These are phyloP conservation scores for Thelonectria discophora DNA, from an alignment of 2,329 filamentous ascomycete genomes.

Conservation along the genomic window DNA sequence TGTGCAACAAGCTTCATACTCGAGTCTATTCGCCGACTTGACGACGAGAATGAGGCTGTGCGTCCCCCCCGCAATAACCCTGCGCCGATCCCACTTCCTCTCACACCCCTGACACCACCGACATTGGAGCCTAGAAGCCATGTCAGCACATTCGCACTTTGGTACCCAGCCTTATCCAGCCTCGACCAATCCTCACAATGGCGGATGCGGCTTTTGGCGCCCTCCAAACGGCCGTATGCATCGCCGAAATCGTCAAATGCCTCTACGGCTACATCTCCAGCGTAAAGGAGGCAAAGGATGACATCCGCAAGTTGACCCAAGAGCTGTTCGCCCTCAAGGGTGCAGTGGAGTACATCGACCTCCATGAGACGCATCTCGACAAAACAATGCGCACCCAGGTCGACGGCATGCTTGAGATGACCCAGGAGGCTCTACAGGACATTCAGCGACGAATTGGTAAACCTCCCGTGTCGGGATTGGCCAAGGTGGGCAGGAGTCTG, in stretches of 20 bases:
- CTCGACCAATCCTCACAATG: conserved; percentile 18
- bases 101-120: too few species aligned
- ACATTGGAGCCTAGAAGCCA: too few species aligned
- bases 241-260: conserved; percentile 32
- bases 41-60: too few species aligned
- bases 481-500: conserved; percentile 22
- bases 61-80: too few species aligned
- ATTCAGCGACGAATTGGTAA: conserved; percentile 28
- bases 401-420: conserved; percentile 32
- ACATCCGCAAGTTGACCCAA: conserved; percentile 36
- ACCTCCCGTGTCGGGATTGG: conserved; percentile 24
- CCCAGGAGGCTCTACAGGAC: conserved; percentile 33
- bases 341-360: conserved; percentile 33
- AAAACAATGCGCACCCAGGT: conserved; percentile 7
- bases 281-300: conserved; percentile 37
- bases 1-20: too few species aligned
- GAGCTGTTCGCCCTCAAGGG: conserved; percentile 40
- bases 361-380: conserved; percentile 11
- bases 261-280: conserved; percentile 30
- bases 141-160: too few species aligned
- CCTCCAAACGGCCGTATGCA: conserved; percentile 31
- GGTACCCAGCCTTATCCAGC: neutral
- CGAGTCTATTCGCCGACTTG: too few species aligned
- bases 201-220: conserved; percentile 29
- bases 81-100: too few species aligned